Conservation (phyloP, 2,329 filamentous ascomycete genomes). For the Pestalotiopsis sp. region DNA sequence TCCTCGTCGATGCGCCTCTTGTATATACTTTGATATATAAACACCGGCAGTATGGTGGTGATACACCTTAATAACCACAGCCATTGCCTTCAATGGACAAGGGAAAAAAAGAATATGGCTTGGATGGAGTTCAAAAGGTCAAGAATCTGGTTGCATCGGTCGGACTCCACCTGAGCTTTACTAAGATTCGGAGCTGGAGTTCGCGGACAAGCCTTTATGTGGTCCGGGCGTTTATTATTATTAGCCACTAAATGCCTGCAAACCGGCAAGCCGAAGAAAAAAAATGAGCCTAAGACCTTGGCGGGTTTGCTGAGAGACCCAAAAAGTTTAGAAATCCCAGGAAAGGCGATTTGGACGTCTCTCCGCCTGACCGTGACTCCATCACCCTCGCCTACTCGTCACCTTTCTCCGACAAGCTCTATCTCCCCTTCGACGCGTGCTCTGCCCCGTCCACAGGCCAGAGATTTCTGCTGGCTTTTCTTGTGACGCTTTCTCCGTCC, state of each 20-base stretch:
- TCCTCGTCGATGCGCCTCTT: background rate
- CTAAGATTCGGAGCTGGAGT: constrained; percentile 2
- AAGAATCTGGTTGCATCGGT: background rate
- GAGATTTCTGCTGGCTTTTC: background rate
- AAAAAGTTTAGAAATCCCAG: constrained; percentile 14
- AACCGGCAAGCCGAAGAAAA: constrained; percentile 5
- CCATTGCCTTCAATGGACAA: background rate
- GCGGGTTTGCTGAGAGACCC: constrained; percentile 4
- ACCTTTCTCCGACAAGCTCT: background rate
- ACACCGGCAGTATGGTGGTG: too few species aligned
- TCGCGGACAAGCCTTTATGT: background rate
- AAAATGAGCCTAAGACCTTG: constrained; percentile 8
- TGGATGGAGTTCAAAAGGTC: background rate
- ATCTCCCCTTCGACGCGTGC: background rate
- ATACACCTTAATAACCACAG: too few species aligned
- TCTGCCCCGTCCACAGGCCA: background rate
- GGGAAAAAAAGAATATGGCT: too few species aligned
- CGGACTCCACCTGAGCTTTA: background rate
- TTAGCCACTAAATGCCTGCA: background rate
- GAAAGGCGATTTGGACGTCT: constrained; percentile 9
- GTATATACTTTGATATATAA: background rate
- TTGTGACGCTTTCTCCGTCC: background rate
- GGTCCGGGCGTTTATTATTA: constrained; percentile 3
- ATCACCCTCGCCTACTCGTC: constrained; percentile 3
- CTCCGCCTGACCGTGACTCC: background rate